These are phyloP conservation scores for Chalciporus chontae DNA, from an alignment of 768 basidiomycete species.

Conservation along the genomic window DNA sequence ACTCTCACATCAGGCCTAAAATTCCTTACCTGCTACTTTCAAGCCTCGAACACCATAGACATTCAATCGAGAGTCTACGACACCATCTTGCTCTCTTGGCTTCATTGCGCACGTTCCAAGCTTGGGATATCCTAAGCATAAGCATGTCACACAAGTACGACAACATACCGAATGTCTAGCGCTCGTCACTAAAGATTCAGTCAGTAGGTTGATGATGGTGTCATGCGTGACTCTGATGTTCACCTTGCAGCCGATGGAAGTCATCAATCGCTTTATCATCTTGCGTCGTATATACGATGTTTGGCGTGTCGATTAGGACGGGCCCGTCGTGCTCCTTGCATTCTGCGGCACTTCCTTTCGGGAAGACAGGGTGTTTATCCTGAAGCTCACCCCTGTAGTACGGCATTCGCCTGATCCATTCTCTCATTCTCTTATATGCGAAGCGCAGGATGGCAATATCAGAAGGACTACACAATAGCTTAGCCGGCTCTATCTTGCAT, in stretches of 20 bases:
- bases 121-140: conserved; percentile 25
- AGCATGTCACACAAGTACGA: background rate
- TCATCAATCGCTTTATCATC: conserved; percentile 35
- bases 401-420: conserved; percentile 39
- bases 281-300: conserved; percentile 31
- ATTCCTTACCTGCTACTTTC: conserved; percentile 50
- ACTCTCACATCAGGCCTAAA: background rate
- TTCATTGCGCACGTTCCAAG: conserved; percentile 71
- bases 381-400: conserved; percentile 34
- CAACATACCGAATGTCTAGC: conserved; percentile 32
- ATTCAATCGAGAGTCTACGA: conserved; percentile 58
- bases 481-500: background rate
- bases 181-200: conserved; percentile 22
- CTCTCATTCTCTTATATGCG: conserved; percentile 26
- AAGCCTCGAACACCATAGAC: conserved; percentile 58
- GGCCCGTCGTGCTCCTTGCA: conserved; percentile 18
- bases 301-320: conserved; percentile 23
- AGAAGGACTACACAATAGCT: conserved; percentile 12
- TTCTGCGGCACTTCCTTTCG: conserved; percentile 25
- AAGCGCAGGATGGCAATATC: conserved; percentile 27
- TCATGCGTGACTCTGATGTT: background rate
- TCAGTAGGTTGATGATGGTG: background rate
- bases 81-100: conserved; percentile 51
- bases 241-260: conserved; percentile 22
- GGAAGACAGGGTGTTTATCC: conserved; percentile 13